Conservation (phyloP, 2,329 filamentous ascomycete genomes). For the Aspergillus tamarii region DNA sequence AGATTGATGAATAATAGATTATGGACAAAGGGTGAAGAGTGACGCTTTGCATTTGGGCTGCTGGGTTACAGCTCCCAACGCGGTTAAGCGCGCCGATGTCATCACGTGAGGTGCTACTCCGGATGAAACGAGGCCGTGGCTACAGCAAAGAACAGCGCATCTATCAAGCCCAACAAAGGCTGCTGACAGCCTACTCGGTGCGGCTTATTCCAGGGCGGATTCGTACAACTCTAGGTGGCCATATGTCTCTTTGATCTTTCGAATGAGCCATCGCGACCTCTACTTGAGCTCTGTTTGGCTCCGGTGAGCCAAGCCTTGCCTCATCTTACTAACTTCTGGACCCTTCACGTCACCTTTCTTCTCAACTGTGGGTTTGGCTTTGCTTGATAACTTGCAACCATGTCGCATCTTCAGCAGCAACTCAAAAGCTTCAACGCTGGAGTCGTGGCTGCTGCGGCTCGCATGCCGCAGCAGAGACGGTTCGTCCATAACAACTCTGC, state of each 20-base stretch:
- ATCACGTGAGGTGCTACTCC: constrained; percentile 12
- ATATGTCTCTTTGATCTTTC: background rate
- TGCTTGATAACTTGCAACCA: constrained; percentile 38
- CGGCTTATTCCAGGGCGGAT: background rate
- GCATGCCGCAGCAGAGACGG: constrained; percentile 59
- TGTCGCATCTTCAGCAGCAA: constrained; percentile 70
- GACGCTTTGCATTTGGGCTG: constrained; percentile 15
- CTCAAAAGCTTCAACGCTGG: constrained; percentile 65
- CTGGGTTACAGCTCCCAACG: constrained; percentile 18
- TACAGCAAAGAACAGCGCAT: background rate
- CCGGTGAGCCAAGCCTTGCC: constrained; percentile 14
- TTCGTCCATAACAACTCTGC: constrained; percentile 56
- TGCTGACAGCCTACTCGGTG: constrained; percentile 1
- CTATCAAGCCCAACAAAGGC: background rate
- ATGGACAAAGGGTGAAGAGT: constrained; percentile 15
- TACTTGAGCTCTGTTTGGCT: constrained; percentile 13
- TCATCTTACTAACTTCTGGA: constrained; percentile 5
- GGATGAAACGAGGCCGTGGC: background rate
- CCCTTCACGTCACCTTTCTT: constrained; percentile 1
- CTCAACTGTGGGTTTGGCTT: background rate
- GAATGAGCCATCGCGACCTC: constrained; percentile 7
- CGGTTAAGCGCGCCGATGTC: constrained; percentile 16
- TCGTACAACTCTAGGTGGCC: background rate
- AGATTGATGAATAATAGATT: constrained; percentile 13
- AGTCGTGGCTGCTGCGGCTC: constrained; percentile 65